Evolutionary conservation across 352 stramenopile genomes (phyloP).

Genomic region (Blastocystis sp.): DNA sequence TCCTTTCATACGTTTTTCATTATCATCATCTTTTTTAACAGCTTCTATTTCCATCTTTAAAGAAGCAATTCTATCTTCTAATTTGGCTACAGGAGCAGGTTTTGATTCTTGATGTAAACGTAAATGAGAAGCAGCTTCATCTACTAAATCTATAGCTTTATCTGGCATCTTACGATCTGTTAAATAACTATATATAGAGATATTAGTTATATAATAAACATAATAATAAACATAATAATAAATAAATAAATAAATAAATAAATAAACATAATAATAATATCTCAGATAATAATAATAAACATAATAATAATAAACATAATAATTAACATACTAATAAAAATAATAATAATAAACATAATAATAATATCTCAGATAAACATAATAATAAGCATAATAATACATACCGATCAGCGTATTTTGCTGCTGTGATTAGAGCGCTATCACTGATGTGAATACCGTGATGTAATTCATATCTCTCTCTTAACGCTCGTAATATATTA

Average conservation of each 20-base stretch:
- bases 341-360: too few species aligned
- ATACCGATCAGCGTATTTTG: constrained; percentile 72
- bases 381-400: too few species aligned
- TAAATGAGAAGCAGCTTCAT: constrained; percentile 63
- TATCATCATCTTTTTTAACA: constrained; percentile 55
- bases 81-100: constrained; percentile 56
- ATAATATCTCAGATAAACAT: too few species aligned
- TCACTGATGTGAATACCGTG: constrained; percentile 81
- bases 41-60: constrained; percentile 60
- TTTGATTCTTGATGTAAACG: constrained; percentile 62
- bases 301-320: too few species aligned
- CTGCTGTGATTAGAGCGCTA: constrained; percentile 69
- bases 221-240: too few species aligned
- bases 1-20: constrained; percentile 48
- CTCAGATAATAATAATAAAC: too few species aligned
- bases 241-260: constrained; percentile 72
- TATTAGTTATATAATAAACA: constrained; percentile 89
- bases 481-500: constrained; percentile 77
- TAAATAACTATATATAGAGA: too few species aligned
- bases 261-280: too few species aligned
- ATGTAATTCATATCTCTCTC: constrained; percentile 84
- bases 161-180: constrained; percentile 77
- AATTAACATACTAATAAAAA: too few species aligned
- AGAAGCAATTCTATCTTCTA: constrained; percentile 58
- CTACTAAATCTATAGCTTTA: constrained; percentile 81